Evolutionary conservation across 805 yeast species (phyloP).

Genomic region (Barnettozyma vustinii): DNA sequence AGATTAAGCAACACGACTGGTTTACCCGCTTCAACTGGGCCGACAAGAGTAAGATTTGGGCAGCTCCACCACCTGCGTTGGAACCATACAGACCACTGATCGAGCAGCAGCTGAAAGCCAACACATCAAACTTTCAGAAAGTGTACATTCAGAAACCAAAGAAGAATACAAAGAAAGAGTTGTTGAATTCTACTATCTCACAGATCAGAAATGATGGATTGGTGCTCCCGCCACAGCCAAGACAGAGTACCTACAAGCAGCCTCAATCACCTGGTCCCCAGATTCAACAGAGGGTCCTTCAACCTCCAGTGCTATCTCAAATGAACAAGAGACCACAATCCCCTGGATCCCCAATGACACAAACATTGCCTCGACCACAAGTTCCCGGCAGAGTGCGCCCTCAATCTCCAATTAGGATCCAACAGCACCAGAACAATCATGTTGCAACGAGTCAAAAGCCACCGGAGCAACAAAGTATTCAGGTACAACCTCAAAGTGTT

Average conservation of each 20-base stretch:
- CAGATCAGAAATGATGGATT: slow-evolving; percentile 22
- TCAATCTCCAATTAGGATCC: neutral
- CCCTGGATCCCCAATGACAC: neutral
- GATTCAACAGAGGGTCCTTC: neutral
- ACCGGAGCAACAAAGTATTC: neutral
- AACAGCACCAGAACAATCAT: neutral
- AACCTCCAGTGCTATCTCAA: neutral
- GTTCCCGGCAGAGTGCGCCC: neutral
- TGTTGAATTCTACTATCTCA: slow-evolving; percentile 19
- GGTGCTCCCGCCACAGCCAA: slow-evolving; percentile 1
- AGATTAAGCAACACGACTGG: slow-evolving; percentile 66
- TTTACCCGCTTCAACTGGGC: slow-evolving; percentile 64
- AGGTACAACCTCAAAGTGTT: neutral
- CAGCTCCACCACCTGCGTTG: slow-evolving; percentile 56
- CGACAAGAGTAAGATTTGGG: slow-evolving; percentile 66
- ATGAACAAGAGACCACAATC: neutral
- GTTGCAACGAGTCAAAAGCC: too few relatives aligned
- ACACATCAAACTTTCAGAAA: slow-evolving; percentile 12
- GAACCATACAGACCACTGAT: slow-evolving; percentile 53
- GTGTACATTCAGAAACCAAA: slow-evolving; percentile 20
- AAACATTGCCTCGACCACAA: neutral
- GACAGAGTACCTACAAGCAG: slow-evolving; percentile 2
- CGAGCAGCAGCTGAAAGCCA: slow-evolving; percentile 23
- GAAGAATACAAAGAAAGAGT: slow-evolving; percentile 20
- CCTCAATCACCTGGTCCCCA: slow-evolving; percentile 6